Conservation (phyloP, 768 basidiomycete species). For the Trametes cingulata region DNA sequence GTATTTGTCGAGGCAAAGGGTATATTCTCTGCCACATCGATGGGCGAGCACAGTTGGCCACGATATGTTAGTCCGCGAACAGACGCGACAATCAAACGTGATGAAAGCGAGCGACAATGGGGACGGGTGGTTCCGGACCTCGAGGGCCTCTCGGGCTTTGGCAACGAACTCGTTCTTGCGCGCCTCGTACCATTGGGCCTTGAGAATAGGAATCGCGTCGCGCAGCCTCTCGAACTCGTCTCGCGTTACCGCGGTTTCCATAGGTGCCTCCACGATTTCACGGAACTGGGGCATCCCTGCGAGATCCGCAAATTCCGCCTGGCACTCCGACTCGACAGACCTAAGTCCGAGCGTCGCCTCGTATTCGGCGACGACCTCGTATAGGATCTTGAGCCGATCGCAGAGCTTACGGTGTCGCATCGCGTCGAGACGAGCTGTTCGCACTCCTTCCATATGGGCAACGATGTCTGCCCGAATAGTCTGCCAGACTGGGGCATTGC, state of each 20-base stretch:
- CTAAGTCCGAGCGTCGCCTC: background rate
- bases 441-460: slow-evolving; percentile 5
- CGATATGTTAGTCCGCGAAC: background rate
- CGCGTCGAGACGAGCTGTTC: background rate
- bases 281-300: background rate
- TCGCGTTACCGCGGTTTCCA: background rate
- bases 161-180: background rate
- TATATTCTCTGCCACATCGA: background rate
- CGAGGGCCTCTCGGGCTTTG: background rate
- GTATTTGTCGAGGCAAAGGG: background rate
- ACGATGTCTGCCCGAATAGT: slow-evolving; percentile 2
- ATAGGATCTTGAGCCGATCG: background rate
- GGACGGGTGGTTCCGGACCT: background rate
- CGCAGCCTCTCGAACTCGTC: background rate
- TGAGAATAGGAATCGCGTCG: background rate
- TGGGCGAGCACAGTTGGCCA: slow-evolving; percentile 1
- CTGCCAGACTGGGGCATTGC: slow-evolving; percentile 1
- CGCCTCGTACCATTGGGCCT: background rate
- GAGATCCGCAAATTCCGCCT: background rate
- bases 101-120: slow-evolving; percentile 1
- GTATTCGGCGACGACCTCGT: background rate
- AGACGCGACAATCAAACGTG: background rate
- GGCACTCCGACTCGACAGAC: background rate
- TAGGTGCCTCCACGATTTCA: background rate
- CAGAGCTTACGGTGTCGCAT: background rate